phyloP scores from a whole-genome alignment of 345 rosid species.

The Corchorus olitorius region DNA sequence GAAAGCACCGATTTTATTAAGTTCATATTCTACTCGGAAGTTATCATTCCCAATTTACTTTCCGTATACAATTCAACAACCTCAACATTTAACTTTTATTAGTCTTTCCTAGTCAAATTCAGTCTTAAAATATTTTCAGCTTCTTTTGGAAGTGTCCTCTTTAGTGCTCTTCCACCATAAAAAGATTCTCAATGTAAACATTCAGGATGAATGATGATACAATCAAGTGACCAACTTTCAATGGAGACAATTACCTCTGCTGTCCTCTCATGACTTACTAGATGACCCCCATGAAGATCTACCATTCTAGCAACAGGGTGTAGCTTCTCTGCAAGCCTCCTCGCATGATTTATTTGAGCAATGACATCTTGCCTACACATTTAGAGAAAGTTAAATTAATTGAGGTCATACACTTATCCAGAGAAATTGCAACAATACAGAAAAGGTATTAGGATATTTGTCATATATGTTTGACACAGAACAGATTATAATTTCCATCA shows the following conservation, averaged over 20 bases:
- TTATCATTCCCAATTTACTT: background rate
- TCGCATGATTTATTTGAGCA: slow-evolving; percentile 86
- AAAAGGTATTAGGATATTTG: background rate
- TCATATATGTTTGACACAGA: background rate
- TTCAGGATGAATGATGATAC: background rate
- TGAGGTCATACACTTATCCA: background rate
- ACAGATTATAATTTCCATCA: background rate
- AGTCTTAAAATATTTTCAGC: background rate
- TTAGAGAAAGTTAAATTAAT: slow-evolving; percentile 21
- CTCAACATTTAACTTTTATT: background rate
- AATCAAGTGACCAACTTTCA: background rate
- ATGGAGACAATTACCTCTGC: slow-evolving; percentile 64
- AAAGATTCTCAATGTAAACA: background rate
- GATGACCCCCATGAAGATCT: slow-evolving; percentile 96
- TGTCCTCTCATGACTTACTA: slow-evolving; percentile 89
- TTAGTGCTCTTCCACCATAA: background rate
- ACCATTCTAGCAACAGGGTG: slow-evolving; percentile 87
- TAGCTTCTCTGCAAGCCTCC: slow-evolving; percentile 79
- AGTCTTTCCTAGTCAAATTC: background rate
- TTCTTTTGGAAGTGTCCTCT: background rate
- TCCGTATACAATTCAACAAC: background rate
- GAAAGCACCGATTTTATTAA: background rate
- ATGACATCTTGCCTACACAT: slow-evolving; percentile 79
- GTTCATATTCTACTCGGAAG: background rate
- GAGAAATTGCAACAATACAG: background rate